Evolutionary conservation across 768 basidiomycete genomes (phyloP).

Genomic region (Kwoniella europaea): DNA sequence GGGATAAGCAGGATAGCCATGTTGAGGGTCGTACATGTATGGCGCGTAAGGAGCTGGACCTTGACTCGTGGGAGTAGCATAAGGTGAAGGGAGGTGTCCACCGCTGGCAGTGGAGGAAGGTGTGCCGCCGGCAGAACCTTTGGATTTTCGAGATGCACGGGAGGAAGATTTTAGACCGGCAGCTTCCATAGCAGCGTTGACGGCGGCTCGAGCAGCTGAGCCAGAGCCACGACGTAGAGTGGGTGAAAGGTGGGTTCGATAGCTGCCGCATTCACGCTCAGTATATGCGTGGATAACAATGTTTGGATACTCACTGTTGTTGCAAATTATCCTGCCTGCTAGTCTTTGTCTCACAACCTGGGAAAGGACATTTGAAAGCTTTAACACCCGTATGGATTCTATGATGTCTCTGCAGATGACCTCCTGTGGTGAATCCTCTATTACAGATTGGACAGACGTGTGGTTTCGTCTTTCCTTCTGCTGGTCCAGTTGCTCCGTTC

Average conservation of each 20-base stretch:
- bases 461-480: constrained; percentile 55
- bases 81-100: constrained; percentile 46
- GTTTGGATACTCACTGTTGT: constrained; percentile 63
- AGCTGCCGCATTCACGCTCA: constrained; percentile 23
- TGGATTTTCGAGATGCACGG: constrained; percentile 47
- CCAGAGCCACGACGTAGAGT: constrained; percentile 49
- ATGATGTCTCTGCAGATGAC: constrained; percentile 85
- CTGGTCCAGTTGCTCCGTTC: constrained; percentile 52
- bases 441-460: constrained; percentile 76
- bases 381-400: constrained; percentile 89
- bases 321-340: constrained; percentile 87
- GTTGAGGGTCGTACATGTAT: constrained; percentile 45
- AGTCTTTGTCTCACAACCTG: constrained; percentile 90
- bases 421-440: constrained; percentile 82
- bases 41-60: constrained; percentile 39
- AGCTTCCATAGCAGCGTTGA: constrained; percentile 52
- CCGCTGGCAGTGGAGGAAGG: constrained; percentile 43
- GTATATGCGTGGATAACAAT: not conserved
- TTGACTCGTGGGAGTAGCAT: constrained; percentile 46
- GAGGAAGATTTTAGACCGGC: constrained; percentile 50
- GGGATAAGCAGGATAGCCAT: constrained; percentile 39
- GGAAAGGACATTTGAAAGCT: constrained; percentile 91
- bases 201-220: constrained; percentile 48
- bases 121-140: constrained; percentile 42
- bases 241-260: constrained; percentile 54